phyloP scores from a whole-genome alignment of 2,329 filamentous ascomycete genomes.

The Xylariaceae sp. region DNA sequence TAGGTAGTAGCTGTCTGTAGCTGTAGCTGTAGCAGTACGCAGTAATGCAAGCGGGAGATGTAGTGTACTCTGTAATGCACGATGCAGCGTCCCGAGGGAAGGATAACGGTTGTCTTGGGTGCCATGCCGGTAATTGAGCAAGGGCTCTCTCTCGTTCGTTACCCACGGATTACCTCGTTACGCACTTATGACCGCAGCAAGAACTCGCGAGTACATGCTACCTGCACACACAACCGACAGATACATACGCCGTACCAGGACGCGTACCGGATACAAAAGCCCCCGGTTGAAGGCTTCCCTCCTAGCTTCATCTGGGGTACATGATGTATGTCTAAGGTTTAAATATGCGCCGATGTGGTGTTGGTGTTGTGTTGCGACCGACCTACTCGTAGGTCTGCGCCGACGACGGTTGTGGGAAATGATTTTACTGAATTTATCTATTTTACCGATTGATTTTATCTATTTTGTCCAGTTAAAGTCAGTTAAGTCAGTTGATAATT shows the following conservation, averaged over 20 bases:
- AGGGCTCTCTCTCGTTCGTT: not conserved
- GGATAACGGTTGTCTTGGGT: not conserved
- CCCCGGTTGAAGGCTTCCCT: not conserved
- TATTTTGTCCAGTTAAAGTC: no score
- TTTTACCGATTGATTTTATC: no score
- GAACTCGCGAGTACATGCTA: not conserved
- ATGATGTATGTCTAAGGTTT: conserved; percentile 16
- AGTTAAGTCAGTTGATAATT: no score
- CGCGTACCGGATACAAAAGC: no score
- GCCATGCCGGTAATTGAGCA: not conserved
- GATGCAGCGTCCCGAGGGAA: conserved; percentile 4
- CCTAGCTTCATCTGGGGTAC: conserved; percentile 16
- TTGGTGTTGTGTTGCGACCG: no score
- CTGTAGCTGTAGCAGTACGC: conserved; percentile 1
- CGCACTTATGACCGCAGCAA: not conserved
- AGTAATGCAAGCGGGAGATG: conserved; percentile 8
- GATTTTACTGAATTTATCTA: no score
- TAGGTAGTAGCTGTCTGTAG: not conserved
- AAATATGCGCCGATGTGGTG: not conserved
- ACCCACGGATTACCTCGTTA: not conserved
- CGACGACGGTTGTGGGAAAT: no score
- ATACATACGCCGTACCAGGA: not conserved
- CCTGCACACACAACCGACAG: not conserved
- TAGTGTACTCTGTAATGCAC: conserved; percentile 1
- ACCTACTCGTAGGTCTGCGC: no score